Conservation (phyloP, 176 grass and related monocot species). For the Metroxylon sagu region DNA sequence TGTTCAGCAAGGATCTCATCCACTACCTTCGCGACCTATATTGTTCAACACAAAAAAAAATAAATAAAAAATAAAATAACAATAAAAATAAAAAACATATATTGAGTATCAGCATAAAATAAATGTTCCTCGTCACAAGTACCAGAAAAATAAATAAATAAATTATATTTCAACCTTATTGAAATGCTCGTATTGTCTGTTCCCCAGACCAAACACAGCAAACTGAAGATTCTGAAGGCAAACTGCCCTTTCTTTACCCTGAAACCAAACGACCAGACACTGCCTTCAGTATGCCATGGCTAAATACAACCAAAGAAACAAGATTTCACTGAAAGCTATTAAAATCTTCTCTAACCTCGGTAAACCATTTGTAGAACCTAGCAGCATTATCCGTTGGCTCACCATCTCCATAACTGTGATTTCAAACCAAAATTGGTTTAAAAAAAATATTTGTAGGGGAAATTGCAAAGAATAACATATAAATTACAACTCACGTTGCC, state of each 20-base stretch:
- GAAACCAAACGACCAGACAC: background rate
- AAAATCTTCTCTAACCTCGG: slow-evolving; percentile 49
- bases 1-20: slow-evolving; percentile 62
- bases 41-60: slow-evolving; percentile 9
- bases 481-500: slow-evolving; percentile 49
- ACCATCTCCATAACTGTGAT: slow-evolving; percentile 70
- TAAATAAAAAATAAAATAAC: slow-evolving; percentile 6
- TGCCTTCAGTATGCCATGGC: too few species aligned
- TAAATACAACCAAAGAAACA: too few species aligned
- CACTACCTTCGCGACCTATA: slow-evolving; percentile 71
- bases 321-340: too few species aligned
- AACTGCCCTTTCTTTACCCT: slow-evolving; percentile 65
- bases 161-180: slow-evolving; percentile 51
- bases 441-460: background rate
- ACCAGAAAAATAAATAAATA: too few species aligned
- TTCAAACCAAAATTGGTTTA: slow-evolving; percentile 6
- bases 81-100: background rate
- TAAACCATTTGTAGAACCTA: slow-evolving; percentile 95
- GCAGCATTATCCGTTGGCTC: slow-evolving; percentile 97
- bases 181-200: slow-evolving; percentile 95
- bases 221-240: slow-evolving; percentile 78
- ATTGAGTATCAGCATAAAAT: too few species aligned
- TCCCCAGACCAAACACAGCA: slow-evolving; percentile 86
- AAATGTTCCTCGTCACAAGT: too few species aligned
- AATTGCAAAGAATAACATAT: slow-evolving; percentile 1